phyloP scores from a whole-genome alignment of 169 alveolate genomes.

The Cryptosporidium viatorum region DNA sequence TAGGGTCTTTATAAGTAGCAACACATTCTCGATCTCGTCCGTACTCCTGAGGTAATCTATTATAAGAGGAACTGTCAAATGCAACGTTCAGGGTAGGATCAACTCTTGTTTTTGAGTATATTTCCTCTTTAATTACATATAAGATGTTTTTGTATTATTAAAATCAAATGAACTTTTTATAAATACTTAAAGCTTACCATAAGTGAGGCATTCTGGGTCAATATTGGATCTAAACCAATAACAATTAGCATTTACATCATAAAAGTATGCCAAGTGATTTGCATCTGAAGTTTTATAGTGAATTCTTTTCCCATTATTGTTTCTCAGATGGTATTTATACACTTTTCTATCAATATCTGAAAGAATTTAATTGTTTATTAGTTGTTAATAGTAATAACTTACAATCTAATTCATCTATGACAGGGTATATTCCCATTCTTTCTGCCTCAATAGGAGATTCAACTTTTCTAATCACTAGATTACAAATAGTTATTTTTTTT shows the following conservation, averaged over 20 bases:
- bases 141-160: not conserved
- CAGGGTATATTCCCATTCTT: not conserved
- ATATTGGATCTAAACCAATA: slow-evolving; percentile 36
- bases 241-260: slow-evolving; percentile 65
- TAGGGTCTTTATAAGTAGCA: slow-evolving; percentile 63
- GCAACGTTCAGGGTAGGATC: slow-evolving; percentile 62
- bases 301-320: slow-evolving; percentile 44
- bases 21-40: slow-evolving; percentile 67
- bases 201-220: slow-evolving; percentile 21
- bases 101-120: slow-evolving; percentile 29
- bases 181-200: slow-evolving; percentile 23
- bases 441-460: slow-evolving; percentile 55
- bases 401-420: slow-evolving; percentile 20
- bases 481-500: not conserved
- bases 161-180: not conserved
- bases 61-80: slow-evolving; percentile 44
- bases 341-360: slow-evolving; percentile 15
- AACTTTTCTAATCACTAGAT: slow-evolving; percentile 26
- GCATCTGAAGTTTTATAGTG: slow-evolving; percentile 36
- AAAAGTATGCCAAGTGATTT: slow-evolving; percentile 44
- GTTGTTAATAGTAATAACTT: not conserved
- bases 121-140: slow-evolving; percentile 10
- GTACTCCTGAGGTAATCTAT: slow-evolving; percentile 33
- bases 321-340: slow-evolving; percentile 8
- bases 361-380: not conserved